Evolutionary conservation across 352 stramenopile genomes (phyloP), one percentile per base, ranked within the genome.

Genomic region (Pseudoperonospora humuli): DNA sequence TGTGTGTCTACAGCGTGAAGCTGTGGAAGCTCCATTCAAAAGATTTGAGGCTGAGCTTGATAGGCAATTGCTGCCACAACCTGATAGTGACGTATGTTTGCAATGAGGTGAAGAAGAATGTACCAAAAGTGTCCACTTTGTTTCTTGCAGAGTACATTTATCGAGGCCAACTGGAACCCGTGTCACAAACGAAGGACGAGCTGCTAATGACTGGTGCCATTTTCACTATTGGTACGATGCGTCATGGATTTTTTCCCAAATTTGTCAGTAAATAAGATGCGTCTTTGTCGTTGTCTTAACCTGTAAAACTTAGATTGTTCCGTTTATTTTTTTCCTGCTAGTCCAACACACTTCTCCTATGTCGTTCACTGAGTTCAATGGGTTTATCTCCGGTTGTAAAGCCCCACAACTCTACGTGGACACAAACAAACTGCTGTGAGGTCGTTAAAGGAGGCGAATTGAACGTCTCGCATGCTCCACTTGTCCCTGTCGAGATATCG

Each of bases 391-490:
- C 63, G 8, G 61, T 71, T 19, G 75, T 86, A 52, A 93, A 95
- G 4, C 76, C 78, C 81, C 84, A 95, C 5, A 95, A 43, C 46
- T 95, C 84, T 14, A 95, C 67, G 42, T 89, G 65, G 8, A 91
- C 58, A 37, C 65, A 85, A 34, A 63, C 60, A 64, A 95, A 95
- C 40, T 91, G 73, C 17, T 90, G 81, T 8, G 73, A 67, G 17
- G 70, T 66, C 11, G 79, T 75, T 20, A 96, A 69, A 32, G 84
- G 79, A 28, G 77, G 74, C 8, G 70, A 92, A 45, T 70, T 76
- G 40, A 93, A 96, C 11, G 86, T 96, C 49, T 95, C 83, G 50
- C 81, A 95, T 4, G 77, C 67, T 0, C 85, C 83, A 24, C 70
- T 95, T n/a, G 84, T 84, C 5, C 86, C 86, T 8, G 70, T 55